phyloP scores from a whole-genome alignment of 2,329 filamentous ascomycete species.

The Didymella glomerata region DNA sequence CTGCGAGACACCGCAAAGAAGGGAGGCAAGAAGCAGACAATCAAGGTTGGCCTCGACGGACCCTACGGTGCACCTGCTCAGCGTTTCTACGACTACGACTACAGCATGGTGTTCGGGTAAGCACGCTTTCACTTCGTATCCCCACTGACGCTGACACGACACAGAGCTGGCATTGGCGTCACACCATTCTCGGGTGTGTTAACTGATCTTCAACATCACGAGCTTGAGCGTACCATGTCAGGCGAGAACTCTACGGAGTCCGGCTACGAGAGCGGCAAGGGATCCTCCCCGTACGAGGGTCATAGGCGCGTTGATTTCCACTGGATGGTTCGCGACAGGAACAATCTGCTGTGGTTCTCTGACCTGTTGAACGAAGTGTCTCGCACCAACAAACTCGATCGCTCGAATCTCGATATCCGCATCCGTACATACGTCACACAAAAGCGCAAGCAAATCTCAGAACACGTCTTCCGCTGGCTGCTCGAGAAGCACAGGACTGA shows the following conservation, averaged over 20 bases:
- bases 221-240: constrained; percentile 47
- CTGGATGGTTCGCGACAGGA: constrained; percentile 67
- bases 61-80: constrained; percentile 67
- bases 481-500: constrained; percentile 65
- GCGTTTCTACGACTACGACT: constrained; percentile 66
- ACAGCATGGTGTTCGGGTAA: constrained; percentile 61
- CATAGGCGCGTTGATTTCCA: constrained; percentile 66
- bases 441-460: constrained; percentile 62
- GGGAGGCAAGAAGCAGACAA: constrained; percentile 45
- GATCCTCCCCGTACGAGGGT: constrained; percentile 41
- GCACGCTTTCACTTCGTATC: not conserved
- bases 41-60: constrained; percentile 64
- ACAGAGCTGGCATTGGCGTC: constrained; percentile 63
- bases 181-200: constrained; percentile 67
- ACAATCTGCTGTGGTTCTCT: constrained; percentile 66
- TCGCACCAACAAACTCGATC: constrained; percentile 48
- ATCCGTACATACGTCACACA: constrained; percentile 66
- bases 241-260: constrained; percentile 24
- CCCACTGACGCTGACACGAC: constrained; percentile 1
- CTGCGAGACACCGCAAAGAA: constrained; percentile 56
- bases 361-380: constrained; percentile 61
- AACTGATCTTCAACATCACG: constrained; percentile 61
- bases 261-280: constrained; percentile 15
- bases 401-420: constrained; percentile 59
- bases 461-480: constrained; percentile 65